Conservation (phyloP, 75 land plant genomes). For the Gnetum montanum region DNA sequence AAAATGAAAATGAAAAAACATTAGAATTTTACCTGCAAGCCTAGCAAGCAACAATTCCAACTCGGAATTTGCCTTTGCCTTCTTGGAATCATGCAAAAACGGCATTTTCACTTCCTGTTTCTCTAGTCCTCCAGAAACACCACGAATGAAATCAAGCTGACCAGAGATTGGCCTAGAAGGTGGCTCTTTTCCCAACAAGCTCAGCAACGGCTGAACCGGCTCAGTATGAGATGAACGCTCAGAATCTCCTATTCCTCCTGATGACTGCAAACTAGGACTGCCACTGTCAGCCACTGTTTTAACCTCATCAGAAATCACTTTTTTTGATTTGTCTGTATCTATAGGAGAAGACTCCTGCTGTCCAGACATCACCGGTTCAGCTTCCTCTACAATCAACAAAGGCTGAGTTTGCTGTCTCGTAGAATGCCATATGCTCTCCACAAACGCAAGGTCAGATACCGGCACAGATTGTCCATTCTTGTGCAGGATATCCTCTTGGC, state of each 20-base stretch:
- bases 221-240: constrained; percentile 46
- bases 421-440: constrained; percentile 28
- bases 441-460: no score
- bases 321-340: constrained; percentile 34
- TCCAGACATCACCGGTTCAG: constrained; percentile 33
- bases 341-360: constrained; percentile 21
- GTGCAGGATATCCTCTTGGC: no score
- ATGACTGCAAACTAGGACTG: no score
- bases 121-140: constrained; percentile 48
- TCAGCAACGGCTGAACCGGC: constrained; percentile 62
- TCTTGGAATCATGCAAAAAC: constrained; percentile 65
- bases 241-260: no score
- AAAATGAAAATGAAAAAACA: not conserved
- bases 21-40: constrained; percentile 53
- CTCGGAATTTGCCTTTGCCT: constrained; percentile 72
- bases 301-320: no score
- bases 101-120: constrained; percentile 80
- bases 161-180: constrained; percentile 81
- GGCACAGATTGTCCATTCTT: no score
- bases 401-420: constrained; percentile 11
- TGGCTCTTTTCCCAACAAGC: constrained; percentile 87
- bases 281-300: no score
- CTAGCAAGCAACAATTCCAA: constrained; percentile 75
- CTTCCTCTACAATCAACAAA: constrained; percentile 18
- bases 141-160: constrained; percentile 75